These are phyloP conservation scores for Candida arabinofermentans DNA, from an alignment of 805 yeast genomes.

Conservation along the genomic window DNA sequence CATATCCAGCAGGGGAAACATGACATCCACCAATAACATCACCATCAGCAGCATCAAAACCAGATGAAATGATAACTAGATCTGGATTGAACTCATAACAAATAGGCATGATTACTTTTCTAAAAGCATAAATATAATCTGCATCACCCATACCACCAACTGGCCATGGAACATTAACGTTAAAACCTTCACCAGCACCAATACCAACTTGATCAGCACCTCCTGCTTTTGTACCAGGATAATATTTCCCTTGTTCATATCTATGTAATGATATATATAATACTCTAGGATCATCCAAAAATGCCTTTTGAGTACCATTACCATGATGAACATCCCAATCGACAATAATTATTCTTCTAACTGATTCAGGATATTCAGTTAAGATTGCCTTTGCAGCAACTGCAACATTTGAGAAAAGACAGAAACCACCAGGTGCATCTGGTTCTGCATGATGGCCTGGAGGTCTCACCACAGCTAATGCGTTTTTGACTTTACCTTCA, in stretches of 20 bases:
- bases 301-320: constrained; percentile 95
- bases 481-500: constrained; percentile 86
- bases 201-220: constrained; percentile 78
- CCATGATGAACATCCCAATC: constrained; percentile 99
- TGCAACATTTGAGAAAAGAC: constrained; percentile 93
- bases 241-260: constrained; percentile 85
- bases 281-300: constrained; percentile 84
- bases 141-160: constrained; percentile 90
- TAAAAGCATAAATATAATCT: constrained; percentile 90
- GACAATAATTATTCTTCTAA: constrained; percentile 72
- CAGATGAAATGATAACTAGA: constrained; percentile 86
- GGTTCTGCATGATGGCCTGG: constrained; percentile 99
- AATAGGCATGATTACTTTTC: constrained; percentile 80
- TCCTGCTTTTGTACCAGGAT: constrained; percentile 91
- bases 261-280: constrained; percentile 89
- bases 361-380: constrained; percentile 81
- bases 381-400: constrained; percentile 90
- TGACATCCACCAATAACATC: constrained; percentile 96
- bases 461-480: constrained; percentile 93
- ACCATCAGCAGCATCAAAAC: constrained; percentile 98
- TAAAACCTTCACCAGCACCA: constrained; percentile 81
- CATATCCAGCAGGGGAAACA: constrained; percentile 93
- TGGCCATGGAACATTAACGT: constrained; percentile 93
- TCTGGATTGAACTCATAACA: constrained; percentile 90
- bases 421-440: constrained; percentile 93